Evolutionary conservation across 768 basidiomycete genomes (phyloP), one percentile per base, ranked within the genome.

Genomic region (Chlorophyllum brunneum): DNA sequence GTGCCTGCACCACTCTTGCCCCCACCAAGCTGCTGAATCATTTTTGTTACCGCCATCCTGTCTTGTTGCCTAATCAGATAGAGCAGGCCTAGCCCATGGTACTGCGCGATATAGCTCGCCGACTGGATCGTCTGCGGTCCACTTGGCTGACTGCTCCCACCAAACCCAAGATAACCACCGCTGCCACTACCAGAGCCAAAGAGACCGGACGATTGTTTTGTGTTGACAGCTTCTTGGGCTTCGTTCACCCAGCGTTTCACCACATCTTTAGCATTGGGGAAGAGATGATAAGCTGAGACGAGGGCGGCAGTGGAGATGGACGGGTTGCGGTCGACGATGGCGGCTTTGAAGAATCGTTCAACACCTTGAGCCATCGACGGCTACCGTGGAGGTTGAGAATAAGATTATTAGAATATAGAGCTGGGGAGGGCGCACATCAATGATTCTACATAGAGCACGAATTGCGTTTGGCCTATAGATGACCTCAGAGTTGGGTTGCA

Each of bases 211-310:
- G 84, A 80, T 0, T 87, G 78, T 67, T 97, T 98, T 5, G 92
- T 84, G 64, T 83, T 94, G 58, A 97, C 88, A 0, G 97, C 92
- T 67, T 99, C 97, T 62, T 98, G 94, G 1, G 88, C 92, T 70
- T 99, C 97, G 68, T 98, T 98, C n/a, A 92, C 92, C 97, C 97
- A 99, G 61, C 97, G 86, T 64, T 92, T 95, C 56, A 98, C 95
- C 44, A 98, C 92, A 58, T 98, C 92, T 64, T 92, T 93, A 1
- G 95, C 91, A 55, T 83, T 75, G 42, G 93, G 93, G 78, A 86
- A 95, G 55, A 98, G 81, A 69, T 99, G 95, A 66, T 98, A 98
- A 1, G 97, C 88, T 11, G 97, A 98, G 40, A 99, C 91, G 61
- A 99, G 82, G 3, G 97, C 93, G 26, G 95, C 94, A 20, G 94